These are phyloP conservation scores for Ceratobasidium sp. DNA, from an alignment of 1,284 basidiomycete species.

Conservation along the genomic window DNA sequence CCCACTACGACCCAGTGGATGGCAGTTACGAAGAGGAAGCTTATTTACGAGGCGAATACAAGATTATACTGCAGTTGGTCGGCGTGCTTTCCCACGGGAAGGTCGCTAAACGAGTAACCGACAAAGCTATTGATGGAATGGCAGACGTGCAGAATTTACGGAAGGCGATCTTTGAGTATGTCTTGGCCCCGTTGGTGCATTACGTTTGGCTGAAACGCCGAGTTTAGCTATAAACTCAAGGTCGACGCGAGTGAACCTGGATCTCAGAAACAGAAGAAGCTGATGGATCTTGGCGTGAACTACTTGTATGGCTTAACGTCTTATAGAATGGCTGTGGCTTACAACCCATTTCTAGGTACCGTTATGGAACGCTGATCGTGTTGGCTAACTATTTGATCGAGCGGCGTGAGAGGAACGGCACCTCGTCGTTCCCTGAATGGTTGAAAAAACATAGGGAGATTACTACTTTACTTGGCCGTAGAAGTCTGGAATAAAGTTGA, in stretches of 20 bases:
- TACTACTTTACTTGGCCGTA: conserved; percentile 75
- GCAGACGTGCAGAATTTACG: conserved; percentile 92
- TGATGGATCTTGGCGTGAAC: conserved; percentile 81
- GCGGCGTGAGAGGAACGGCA: conserved; percentile 55
- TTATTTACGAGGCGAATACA: conserved; percentile 93
- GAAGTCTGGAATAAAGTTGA: conserved; percentile 72
- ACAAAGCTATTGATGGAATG: conserved; percentile 89
- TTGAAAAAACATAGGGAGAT: conserved; percentile 86
- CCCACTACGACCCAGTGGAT: conserved; percentile 73
- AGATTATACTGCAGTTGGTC: conserved; percentile 93
- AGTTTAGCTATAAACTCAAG: conserved; percentile 86
- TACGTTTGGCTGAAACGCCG: conserved; percentile 14
- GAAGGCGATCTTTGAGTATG: conserved; percentile 89
- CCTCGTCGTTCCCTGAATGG: conserved; percentile 79
- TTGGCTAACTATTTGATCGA: conserved; percentile 97
- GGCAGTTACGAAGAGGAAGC: conserved; percentile 86
- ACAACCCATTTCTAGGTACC: conserved; percentile 62
- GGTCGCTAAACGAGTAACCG: conserved; percentile 92
- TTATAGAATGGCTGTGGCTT: neutral
- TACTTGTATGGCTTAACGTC: conserved; percentile 69
- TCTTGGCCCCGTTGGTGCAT: neutral
- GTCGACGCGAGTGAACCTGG: conserved; percentile 84
- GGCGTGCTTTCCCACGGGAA: conserved; percentile 89
- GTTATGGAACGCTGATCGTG: conserved; percentile 92
- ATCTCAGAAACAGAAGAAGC: conserved; percentile 76